These are phyloP conservation scores for Fusarium bactridioides DNA, from an alignment of 2,329 filamentous ascomycete genomes.

Conservation along the genomic window DNA sequence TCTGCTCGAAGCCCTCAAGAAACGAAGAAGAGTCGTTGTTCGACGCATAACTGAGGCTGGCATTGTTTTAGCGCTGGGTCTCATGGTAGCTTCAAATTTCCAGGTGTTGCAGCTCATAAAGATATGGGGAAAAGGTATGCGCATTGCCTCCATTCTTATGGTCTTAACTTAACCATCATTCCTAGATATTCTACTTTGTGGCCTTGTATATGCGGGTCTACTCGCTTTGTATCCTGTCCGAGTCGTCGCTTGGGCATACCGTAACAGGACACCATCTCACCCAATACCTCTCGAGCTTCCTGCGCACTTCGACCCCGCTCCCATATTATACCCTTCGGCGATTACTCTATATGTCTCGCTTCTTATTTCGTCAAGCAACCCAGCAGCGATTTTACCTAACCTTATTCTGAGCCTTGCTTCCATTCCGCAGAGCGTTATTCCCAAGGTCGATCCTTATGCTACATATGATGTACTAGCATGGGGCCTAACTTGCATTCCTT, in stretches of 20 bases:
- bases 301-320: constrained; percentile 86
- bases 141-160: background rate
- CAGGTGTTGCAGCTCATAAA: constrained; percentile 55
- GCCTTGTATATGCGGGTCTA: constrained; percentile 50
- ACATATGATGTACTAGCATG: constrained; percentile 78
- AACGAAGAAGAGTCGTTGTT: constrained; percentile 59
- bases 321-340: constrained; percentile 83
- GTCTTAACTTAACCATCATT: constrained; percentile 1
- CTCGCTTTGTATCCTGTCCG: constrained; percentile 67
- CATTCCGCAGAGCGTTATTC: constrained; percentile 76
- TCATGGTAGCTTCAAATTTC: constrained; percentile 57
- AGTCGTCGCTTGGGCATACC: constrained; percentile 59
- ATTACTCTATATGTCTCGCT: constrained; percentile 81
- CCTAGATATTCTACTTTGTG: constrained; percentile 54
- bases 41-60: constrained; percentile 62
- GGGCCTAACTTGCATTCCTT: constrained; percentile 75
- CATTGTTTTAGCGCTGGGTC: constrained; percentile 59
- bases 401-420: constrained; percentile 82
- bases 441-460: constrained; percentile 63
- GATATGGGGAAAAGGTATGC: constrained; percentile 60
- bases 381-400: constrained; percentile 74
- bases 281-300: constrained; percentile 65
- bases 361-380: constrained; percentile 70
- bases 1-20: constrained; percentile 46
- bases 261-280: constrained; percentile 48